Conservation (phyloP, 2,329 filamentous ascomycete species). For the Colletotrichum incanum region DNA sequence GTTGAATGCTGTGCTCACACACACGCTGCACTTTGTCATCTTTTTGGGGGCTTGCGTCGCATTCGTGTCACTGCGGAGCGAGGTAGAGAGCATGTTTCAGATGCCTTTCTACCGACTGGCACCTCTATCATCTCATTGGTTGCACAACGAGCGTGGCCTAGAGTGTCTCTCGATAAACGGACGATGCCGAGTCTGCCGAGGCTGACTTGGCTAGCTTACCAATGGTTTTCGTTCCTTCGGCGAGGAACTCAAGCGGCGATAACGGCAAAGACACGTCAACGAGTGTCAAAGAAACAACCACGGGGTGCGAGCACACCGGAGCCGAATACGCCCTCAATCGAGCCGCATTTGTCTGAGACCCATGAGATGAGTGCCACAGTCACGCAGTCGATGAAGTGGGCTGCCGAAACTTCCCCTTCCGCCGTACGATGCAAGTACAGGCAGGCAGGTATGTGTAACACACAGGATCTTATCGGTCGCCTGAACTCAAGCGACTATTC, state of each 20-base stretch:
- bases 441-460: not conserved
- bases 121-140: conserved; percentile 16
- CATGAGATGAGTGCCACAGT: conserved; percentile 34
- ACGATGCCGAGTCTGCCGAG: conserved; percentile 33
- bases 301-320: not conserved
- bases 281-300: conserved; percentile 9
- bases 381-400: conserved; percentile 36
- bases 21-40: conserved; percentile 19
- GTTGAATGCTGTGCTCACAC: not conserved
- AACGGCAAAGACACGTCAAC: conserved; percentile 10
- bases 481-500: not conserved
- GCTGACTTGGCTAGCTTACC: conserved; percentile 10
- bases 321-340: not conserved
- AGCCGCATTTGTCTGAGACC: conserved; percentile 20
- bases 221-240: not conserved
- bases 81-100: conserved; percentile 38
- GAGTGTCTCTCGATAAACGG: conserved; percentile 14
- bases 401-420: conserved; percentile 9
- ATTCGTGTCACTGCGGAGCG: conserved; percentile 40
- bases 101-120: conserved; percentile 24
- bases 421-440: not conserved
- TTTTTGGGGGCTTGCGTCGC: conserved; percentile 28
- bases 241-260: conserved; percentile 1
- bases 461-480: not conserved
- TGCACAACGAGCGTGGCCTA: conserved; percentile 13